A percentile compares a stretch with the other conserved stretches of the same genome.
phyloP scores from a whole-genome alignment of 2,329 filamentous ascomycete genomes.

The Colletotrichum lentis region DNA sequence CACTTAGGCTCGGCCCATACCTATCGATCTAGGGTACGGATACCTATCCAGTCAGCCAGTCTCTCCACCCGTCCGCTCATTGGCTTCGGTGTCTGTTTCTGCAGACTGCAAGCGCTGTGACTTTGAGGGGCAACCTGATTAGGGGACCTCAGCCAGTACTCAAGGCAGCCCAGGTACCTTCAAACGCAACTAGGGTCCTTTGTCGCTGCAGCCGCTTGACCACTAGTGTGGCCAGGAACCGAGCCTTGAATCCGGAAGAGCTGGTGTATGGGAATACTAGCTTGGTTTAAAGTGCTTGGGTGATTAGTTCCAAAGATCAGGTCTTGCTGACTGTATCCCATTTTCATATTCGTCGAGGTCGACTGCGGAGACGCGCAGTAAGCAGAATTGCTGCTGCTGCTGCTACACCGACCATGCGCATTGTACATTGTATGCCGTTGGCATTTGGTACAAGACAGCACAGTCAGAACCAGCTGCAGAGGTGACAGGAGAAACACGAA shows the following conservation, averaged over 20 bases:
- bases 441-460: constrained; percentile 16
- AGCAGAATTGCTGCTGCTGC: neutral
- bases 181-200: constrained; percentile 27
- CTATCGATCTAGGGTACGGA: neutral
- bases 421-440: neutral
- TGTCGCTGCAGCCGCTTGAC: neutral
- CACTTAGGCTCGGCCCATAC: neutral
- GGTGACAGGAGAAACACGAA: constrained; percentile 15
- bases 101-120: constrained; percentile 6
- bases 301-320: constrained; percentile 13
- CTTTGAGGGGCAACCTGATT: neutral
- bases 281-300: neutral
- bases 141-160: constrained; percentile 3
- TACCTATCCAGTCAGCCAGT: neutral
- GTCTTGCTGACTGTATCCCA: constrained; percentile 18
- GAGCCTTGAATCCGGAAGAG: neutral
- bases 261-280: neutral
- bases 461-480: constrained; percentile 16
- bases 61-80: neutral
- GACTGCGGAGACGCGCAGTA: neutral
- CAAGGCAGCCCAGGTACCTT: neutral
- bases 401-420: too few species aligned
- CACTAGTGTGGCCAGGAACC: constrained; percentile 7
- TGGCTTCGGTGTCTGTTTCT: constrained; percentile 9
- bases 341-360: constrained; percentile 10